These are phyloP conservation scores for Collybia mongolica DNA, from an alignment of 768 basidiomycete species.

Conservation along the genomic window DNA sequence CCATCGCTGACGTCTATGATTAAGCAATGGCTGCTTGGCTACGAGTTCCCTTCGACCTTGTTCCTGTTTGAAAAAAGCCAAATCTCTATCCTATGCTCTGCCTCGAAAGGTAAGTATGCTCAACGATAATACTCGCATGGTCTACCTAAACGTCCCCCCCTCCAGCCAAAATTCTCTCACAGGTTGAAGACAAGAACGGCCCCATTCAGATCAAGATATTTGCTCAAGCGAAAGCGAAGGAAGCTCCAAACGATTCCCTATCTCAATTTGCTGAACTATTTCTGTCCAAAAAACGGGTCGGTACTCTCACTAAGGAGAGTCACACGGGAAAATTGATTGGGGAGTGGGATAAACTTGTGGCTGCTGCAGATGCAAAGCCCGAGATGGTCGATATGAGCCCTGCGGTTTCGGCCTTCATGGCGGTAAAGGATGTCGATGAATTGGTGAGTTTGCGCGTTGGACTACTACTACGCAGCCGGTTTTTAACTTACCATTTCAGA, in stretches of 20 bases:
- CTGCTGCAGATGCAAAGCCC: constrained; percentile 55
- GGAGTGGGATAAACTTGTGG: constrained; percentile 78
- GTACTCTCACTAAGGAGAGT: constrained; percentile 77
- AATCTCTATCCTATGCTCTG: constrained; percentile 79
- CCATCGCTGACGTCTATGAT: constrained; percentile 16
- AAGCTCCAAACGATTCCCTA: constrained; percentile 71
- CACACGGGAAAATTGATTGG: constrained; percentile 82
- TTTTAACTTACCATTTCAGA: constrained; percentile 42
- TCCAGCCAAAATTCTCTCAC: constrained; percentile 82
- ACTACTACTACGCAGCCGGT: background rate
- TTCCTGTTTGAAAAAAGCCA: constrained; percentile 79
- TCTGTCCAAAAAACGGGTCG: constrained; percentile 63
- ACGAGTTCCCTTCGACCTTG: constrained; percentile 95
- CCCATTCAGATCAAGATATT: constrained; percentile 73
- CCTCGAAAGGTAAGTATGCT: constrained; percentile 70
- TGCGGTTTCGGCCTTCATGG: constrained; percentile 76
- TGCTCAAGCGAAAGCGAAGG: constrained; percentile 78
- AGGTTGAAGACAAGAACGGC: constrained; percentile 59
- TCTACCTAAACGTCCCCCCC: constrained; percentile 7
- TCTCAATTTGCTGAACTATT: constrained; percentile 66
- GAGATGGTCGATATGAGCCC: constrained; percentile 78
- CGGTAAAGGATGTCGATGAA: constrained; percentile 90
- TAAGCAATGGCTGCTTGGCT: constrained; percentile 95
- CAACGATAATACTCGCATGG: background rate
- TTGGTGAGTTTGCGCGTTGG: constrained; percentile 51